Conservation (phyloP, 257 asterid genomes). For the Nicotiana attenuata region DNA sequence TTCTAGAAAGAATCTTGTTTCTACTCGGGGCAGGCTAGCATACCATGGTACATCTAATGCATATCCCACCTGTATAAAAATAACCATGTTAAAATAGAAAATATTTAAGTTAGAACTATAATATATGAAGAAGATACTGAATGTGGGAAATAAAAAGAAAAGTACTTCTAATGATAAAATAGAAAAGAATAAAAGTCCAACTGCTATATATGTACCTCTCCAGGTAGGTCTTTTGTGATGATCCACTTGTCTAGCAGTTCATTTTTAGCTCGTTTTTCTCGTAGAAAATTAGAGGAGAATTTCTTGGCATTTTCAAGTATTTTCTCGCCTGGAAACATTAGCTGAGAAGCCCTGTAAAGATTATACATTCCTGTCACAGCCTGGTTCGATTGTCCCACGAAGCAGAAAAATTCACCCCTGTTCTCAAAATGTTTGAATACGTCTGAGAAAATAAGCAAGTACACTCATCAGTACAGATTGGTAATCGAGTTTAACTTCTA, state of each 20-base stretch:
- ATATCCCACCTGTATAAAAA: conserved; percentile 52
- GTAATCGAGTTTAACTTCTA: background rate
- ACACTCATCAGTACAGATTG: background rate
- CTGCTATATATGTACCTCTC: conserved; percentile 57
- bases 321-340: conserved; percentile 59
- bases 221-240: conserved; percentile 79
- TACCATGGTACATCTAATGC: conserved; percentile 81
- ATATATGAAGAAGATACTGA: background rate
- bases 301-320: conserved; percentile 39
- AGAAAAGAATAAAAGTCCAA: background rate
- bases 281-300: conserved; percentile 47
- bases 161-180: background rate
- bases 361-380: conserved; percentile 92
- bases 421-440: conserved; percentile 63
- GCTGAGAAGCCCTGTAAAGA: conserved; percentile 71
- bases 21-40: conserved; percentile 69
- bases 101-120: background rate
- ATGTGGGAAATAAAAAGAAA: background rate
- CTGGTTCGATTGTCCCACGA: conserved; percentile 75
- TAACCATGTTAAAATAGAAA: background rate
- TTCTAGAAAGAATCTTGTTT: conserved; percentile 63
- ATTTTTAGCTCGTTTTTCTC: conserved; percentile 39
- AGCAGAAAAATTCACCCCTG: conserved; percentile 71
- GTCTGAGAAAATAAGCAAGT: conserved; percentile 28
- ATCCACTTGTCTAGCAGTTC: conserved; percentile 85